A percentile compares a stretch with the other conserved stretches of the same genome.
phyloP scores from a whole-genome alignment of 2,329 filamentous ascomycete genomes.

The Paracoccidioides lutzii region DNA sequence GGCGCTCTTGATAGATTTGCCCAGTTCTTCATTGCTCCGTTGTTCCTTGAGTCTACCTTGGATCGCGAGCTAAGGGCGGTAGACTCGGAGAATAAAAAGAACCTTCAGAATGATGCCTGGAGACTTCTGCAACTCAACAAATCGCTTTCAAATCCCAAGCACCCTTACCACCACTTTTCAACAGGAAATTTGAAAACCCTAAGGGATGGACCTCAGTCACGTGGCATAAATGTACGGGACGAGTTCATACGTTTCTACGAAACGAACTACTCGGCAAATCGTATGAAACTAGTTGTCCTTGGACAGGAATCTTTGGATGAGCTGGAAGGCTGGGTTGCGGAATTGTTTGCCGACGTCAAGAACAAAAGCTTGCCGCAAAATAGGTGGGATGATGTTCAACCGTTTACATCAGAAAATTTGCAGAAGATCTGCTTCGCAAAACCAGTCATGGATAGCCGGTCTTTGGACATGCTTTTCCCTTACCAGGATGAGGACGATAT shows the following conservation, averaged over 20 bases:
- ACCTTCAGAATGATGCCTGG: constrained; percentile 82
- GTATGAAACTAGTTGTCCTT: constrained; percentile 82
- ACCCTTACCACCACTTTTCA: constrained; percentile 83
- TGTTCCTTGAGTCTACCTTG: constrained; percentile 73
- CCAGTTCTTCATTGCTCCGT: constrained; percentile 80
- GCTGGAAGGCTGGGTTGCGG: constrained; percentile 68
- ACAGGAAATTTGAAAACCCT: constrained; percentile 80
- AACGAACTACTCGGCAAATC: constrained; percentile 81
- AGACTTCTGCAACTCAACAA: constrained; percentile 78
- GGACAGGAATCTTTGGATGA: constrained; percentile 72
- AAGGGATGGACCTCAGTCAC: constrained; percentile 65
- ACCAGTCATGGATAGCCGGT: constrained; percentile 77
- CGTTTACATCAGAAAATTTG: constrained; percentile 48
- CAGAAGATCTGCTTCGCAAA: constrained; percentile 70
- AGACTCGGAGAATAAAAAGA: constrained; percentile 96
- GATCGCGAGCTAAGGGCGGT: constrained; percentile 81
- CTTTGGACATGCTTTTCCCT: constrained; percentile 68
- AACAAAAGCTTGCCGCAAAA: constrained; percentile 67
- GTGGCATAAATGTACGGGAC: constrained; percentile 71
- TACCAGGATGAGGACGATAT: constrained; percentile 72
- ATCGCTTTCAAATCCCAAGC: constrained; percentile 70
- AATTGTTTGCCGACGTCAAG: constrained; percentile 66
- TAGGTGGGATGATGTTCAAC: constrained; percentile 51
- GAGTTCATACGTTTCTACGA: constrained; percentile 89
- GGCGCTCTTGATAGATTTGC: constrained; percentile 83